phyloP scores from a whole-genome alignment of 768 basidiomycete genomes.

The Naematelia aurantialba region DNA sequence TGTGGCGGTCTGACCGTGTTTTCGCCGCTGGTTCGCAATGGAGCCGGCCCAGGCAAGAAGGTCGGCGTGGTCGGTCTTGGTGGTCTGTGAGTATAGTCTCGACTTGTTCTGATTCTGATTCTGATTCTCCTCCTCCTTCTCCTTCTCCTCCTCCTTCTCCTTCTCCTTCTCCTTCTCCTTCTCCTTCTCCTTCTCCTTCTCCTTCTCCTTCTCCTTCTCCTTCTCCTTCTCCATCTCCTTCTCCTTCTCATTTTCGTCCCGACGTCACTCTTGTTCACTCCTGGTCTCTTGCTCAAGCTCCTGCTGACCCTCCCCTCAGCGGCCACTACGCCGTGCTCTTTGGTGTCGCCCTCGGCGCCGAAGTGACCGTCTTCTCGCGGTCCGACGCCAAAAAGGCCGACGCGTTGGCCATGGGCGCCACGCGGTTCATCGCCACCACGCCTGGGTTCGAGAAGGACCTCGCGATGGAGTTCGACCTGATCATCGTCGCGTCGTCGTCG shows the following conservation, averaged over 20 bases:
- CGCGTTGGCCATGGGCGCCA: conserved; percentile 55
- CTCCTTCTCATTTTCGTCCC: too few species aligned
- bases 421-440: conserved; percentile 57
- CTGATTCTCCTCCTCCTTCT: neutral
- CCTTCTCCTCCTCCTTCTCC: neutral
- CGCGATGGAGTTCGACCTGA: conserved; percentile 51
- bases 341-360: conserved; percentile 59
- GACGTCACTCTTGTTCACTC: too few species aligned
- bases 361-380: conserved; percentile 63
- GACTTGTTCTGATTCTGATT: neutral
- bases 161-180: too few species aligned
- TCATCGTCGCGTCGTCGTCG: conserved; percentile 54
- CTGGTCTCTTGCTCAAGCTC: neutral
- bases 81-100: conserved; percentile 52
- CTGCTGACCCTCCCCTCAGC: neutral
- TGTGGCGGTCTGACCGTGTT: conserved; percentile 65
- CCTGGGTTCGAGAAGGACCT: conserved; percentile 44
- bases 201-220: neutral
- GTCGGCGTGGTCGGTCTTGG: conserved; percentile 68
- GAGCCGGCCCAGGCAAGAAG: conserved; percentile 60
- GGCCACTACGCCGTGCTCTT: conserved; percentile 53
- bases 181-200: neutral
- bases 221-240: too few species aligned
- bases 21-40: conserved; percentile 60
- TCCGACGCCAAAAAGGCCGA: conserved; percentile 60